Base-by-base conservation (phyloP, 2,329 filamentous ascomycete genomes). In the Cryphonectria nitschkei region DNA sequence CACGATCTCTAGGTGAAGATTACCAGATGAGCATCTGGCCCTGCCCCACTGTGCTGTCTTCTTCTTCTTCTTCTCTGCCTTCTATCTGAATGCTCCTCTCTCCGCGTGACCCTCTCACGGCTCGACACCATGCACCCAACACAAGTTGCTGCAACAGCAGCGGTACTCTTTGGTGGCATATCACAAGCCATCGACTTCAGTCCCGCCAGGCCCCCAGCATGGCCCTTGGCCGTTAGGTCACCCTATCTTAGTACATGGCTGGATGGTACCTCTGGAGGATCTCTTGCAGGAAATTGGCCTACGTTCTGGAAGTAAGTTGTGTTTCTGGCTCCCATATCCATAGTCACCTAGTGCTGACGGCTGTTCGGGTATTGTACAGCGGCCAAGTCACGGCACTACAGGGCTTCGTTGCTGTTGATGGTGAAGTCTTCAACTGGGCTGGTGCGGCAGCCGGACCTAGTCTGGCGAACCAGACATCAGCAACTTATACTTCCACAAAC, bases 211-310 rank as follows among this genome's bases (percentile, higher is more conserved):
- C 90, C 91, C 58, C 91, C 91, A 22, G 86, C 91, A 1, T 84
- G 92, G 39, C 92, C 93, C 16, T 80, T 95, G 46, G 92, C 92
- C 60, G 92, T 95, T 61, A 89, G 88, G 73, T 91, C 89, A 13
- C 93, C 93, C 0, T 95, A 95, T 75, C 80, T 95, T 22, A 93
- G 88, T 77, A 87, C 89, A 19, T 93, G 91, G 90, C 83, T 91
- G 58, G 81, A 87, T 70, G 89, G 86, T 13, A 90, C 89, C 1
- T 87, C 82, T 39, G 89, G 89, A 46, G 90, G 90, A 1, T 87
- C 91, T 71, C 84, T 94, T 41, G 87, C 91, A 0, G 91, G 91
- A 2, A 80, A 89, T 76, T 94, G 90, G 90, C 87, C 91, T 1
- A 84, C 82, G 0, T 92, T 92, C 75, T 94, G 90, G 88, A 84